Conservation (phyloP, 805 yeast species). For the Zygosaccharomyces kombuchaensis region DNA sequence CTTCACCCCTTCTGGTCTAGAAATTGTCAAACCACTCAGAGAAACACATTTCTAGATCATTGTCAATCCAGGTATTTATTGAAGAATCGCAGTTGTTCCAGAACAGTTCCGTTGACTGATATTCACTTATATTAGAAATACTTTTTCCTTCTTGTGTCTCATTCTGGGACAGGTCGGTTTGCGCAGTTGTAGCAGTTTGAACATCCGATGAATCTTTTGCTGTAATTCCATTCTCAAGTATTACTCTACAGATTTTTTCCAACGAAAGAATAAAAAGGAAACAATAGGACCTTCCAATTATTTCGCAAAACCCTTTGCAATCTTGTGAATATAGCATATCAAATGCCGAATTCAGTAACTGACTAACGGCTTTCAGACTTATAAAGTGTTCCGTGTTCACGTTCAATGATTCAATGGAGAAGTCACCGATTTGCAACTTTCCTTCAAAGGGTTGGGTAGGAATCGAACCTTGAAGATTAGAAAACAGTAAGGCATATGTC, state of each 20-base stretch:
- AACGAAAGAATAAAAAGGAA: conserved; percentile 3
- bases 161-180: not conserved
- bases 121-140: not conserved
- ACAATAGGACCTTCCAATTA: not conserved
- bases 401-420: conserved; percentile 2
- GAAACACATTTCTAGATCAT: conserved; percentile 1
- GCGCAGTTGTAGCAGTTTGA: not conserved
- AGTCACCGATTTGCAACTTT: not conserved
- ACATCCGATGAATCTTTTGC: conserved; percentile 1
- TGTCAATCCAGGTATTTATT: not conserved
- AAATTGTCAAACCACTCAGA: conserved; percentile 1
- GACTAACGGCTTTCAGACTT: conserved; percentile 1
- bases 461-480: conserved; percentile 4
- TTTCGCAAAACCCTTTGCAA: not conserved
- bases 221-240: conserved; percentile 1
- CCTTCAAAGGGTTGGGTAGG: not conserved
- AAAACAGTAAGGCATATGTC: conserved; percentile 1
- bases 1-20: not conserved
- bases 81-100: not conserved
- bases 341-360: conserved; percentile 1
- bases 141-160: not conserved
- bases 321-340: not conserved
- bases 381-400: not conserved
- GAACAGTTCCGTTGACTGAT: not conserved
- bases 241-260: not conserved